Percentiles rank a stretch among this genome's conserved stretches.
Evolutionary conservation across 768 basidiomycete species (phyloP).

Genomic region (Collybia sp.): DNA sequence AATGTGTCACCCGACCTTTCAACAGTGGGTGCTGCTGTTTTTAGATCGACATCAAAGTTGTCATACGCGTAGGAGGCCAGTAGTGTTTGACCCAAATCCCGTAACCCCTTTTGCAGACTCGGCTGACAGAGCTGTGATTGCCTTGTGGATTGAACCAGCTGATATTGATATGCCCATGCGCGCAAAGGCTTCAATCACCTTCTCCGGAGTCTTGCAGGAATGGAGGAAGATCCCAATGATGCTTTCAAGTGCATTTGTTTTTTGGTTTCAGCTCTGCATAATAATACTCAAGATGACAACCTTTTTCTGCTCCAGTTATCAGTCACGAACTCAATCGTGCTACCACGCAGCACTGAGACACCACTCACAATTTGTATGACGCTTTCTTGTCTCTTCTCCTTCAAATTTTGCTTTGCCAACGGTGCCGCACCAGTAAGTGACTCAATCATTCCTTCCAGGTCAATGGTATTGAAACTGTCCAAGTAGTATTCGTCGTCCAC

Average conservation of each 20-base stretch:
- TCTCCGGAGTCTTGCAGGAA: conserved; percentile 15
- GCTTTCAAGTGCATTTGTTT: conserved; percentile 13
- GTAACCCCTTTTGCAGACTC: conserved; percentile 2
- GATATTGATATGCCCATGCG: conserved; percentile 17
- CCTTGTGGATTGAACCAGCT: conserved; percentile 8
- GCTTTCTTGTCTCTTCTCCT: background rate
- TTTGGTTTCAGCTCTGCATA: background rate
- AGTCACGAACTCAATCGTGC: background rate
- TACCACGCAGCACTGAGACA: background rate
- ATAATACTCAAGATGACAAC: background rate
- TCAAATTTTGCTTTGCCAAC: background rate
- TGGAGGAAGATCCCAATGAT: conserved; percentile 19
- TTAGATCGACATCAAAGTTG: conserved; percentile 15
- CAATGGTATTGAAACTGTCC: too few relatives aligned
- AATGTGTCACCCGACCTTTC: conserved; percentile 6
- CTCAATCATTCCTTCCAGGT: too few relatives aligned
- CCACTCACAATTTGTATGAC: background rate
- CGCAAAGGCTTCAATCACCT: conserved; percentile 15
- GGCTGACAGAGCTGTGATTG: conserved; percentile 11
- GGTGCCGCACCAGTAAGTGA: too few relatives aligned
- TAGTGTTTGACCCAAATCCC: conserved; percentile 6
- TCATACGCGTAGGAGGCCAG: conserved; percentile 8
- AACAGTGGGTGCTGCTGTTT: conserved; percentile 6
- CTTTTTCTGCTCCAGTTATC: background rate
- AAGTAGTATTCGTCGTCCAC: background rate